Conservation (phyloP, 139 green algal genomes). For the Mesotaenium endlicherianum region DNA sequence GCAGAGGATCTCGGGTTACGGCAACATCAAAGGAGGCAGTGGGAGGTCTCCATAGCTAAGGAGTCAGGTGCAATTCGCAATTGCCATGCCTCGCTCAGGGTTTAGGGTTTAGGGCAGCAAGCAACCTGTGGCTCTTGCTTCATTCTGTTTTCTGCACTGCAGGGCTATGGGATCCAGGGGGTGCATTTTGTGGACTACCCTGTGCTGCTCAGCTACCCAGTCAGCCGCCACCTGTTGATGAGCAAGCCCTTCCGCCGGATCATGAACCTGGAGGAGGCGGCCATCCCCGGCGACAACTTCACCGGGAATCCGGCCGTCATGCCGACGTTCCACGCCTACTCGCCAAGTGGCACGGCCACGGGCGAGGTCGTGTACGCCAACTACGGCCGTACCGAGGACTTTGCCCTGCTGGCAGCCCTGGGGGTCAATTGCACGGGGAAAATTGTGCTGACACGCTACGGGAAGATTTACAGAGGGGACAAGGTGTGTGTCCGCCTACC, state of each 20-base stretch:
- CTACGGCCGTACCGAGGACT: constrained; percentile 37
- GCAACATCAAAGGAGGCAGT: not conserved
- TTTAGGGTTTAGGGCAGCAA: not conserved
- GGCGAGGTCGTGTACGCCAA: constrained; percentile 46
- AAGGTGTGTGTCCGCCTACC: constrained; percentile 20
- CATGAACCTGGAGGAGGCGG: not conserved
- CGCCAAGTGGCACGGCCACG: constrained; percentile 5
- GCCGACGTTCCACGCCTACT: constrained; percentile 22
- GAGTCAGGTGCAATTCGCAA: no score
- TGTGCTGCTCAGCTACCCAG: constrained; percentile 30
- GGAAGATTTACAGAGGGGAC: constrained; percentile 42
- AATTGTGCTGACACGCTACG: constrained; percentile 39
- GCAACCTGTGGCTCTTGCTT: not conserved
- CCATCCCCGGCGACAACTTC: constrained; percentile 13
- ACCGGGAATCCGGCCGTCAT: not conserved
- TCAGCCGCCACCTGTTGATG: not conserved
- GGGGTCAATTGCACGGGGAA: not conserved
- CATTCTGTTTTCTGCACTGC: not conserved
- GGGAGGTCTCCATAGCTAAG: no score
- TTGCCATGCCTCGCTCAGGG: not conserved
- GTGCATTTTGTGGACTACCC: constrained; percentile 13
- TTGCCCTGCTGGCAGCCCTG: constrained; percentile 13
- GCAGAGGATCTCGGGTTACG: not conserved
- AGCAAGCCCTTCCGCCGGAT: not conserved
- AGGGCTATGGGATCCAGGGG: not conserved